Base-by-base conservation (phyloP, 257 asterid genomes). In the Ajuga chamaepitys region DNA sequence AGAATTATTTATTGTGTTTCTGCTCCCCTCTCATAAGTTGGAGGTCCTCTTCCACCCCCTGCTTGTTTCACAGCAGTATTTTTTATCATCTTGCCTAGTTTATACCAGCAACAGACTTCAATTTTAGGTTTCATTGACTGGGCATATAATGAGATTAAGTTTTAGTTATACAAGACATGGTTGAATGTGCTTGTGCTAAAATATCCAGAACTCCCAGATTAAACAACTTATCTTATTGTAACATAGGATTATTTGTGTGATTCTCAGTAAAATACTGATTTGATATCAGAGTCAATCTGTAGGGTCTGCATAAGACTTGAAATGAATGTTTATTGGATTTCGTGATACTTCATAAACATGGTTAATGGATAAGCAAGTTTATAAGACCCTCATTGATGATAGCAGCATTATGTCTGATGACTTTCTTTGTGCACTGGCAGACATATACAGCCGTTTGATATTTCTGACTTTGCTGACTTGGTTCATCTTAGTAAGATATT, bases 21-120 rank as follows among this genome's bases (percentile, higher is more conserved):
- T 51, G 38, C 21, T 59, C 62, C 26, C 28, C 14, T 52, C 64
- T 51, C 21, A 58, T 42, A 59, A 42, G n/a, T 66, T 26, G 64
- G 64, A 58, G 54, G 50, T 25, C 40, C 42, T 41, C 61, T 62
- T 66, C 38, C 61, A 46, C 18, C 9, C 17, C 52, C 61, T 35
- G 24, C 38, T 41, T 37, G 24, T 55, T 42, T 64, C 17, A 41
- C 42, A 12, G 59, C 30, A 28, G 25, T 37, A 48, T n/a, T 67
- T 60, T 64, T 20, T 67, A 42, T 55, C 42, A 50, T 62, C 24
- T 64, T 26, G 66, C 58, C 54, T 64, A 16, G 18, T 67, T 52
- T 35, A 13, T 59, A 56, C 37, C 9, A 35, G n/a, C 55, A 35
- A 9, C n/a, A 54, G 40, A 5, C 5, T 64, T n/a, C 17, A 13